Evolutionary conservation across 345 rosid species (phyloP), one percentile per base, ranked within the genome.

Genomic region (Balakata baccata): DNA sequence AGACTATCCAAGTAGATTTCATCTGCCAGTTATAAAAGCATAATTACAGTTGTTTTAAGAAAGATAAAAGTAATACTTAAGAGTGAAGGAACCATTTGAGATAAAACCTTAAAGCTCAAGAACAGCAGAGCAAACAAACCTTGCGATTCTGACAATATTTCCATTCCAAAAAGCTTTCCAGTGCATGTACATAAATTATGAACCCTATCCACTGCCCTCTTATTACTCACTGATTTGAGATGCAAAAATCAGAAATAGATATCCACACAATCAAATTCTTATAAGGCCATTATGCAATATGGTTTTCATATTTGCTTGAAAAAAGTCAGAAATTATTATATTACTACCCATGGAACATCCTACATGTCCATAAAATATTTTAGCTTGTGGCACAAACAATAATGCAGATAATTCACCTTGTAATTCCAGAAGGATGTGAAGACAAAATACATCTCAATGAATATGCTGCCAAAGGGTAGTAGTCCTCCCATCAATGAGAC

Each of bases 351-450:
- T 37, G 43, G 25, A 29, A 10, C 14, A 39, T 39, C 47, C 49
- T 13, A 46, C 41, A 23, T 0, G 45, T 11, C 38, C 41, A 20
- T 1, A 2, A 37, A 7, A 58, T 45, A 23, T 4, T 52, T 52
- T 22, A 6, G 6, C 25, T 51, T 47, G 50, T 7, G 17, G 49
- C 61, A 64, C 20, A 25, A 66, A 54, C 45, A 53, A 65, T 17
- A 37, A n/a, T 41, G 39, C 39, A 51, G 25, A 65, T 14, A 46
- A 18, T 61, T 85, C 81, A 93, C 98, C 98, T 91, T 93, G 95
- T 93, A 93, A 73, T 93, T 93, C 98, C 98, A 93, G 83, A 93
- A 93, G 76, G 98, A 93, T 11, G 98, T 93, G 87, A 93, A 93
- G 81, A 93, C 97, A 75, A 93, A 93, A 79, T 93, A 93, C 97